Evolutionary conservation across 2,329 filamentous ascomycete species (phyloP).

Genomic region (Colletotrichum lupini): DNA sequence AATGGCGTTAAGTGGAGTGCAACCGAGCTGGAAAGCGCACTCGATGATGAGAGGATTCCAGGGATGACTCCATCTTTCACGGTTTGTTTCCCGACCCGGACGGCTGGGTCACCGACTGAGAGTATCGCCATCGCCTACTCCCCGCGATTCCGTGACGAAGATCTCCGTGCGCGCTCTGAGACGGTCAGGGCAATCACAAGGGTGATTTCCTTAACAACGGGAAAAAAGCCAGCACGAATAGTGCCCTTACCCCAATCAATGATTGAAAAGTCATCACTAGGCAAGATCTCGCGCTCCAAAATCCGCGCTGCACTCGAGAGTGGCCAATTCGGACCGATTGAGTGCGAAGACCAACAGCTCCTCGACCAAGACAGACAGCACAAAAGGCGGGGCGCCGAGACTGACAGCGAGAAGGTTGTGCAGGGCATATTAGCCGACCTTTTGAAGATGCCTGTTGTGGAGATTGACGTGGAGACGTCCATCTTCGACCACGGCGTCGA

Average conservation of each 20-base stretch:
- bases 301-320: slow-evolving; percentile 46
- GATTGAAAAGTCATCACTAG: slow-evolving; percentile 17
- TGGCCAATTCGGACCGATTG: slow-evolving; percentile 41
- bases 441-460: slow-evolving; percentile 24
- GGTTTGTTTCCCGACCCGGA: slow-evolving; percentile 51
- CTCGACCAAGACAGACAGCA: slow-evolving; percentile 36
- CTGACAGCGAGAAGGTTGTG: slow-evolving; percentile 36
- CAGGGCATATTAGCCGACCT: slow-evolving; percentile 36
- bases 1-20: slow-evolving; percentile 57
- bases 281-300: slow-evolving; percentile 53
- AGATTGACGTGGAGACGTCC: slow-evolving; percentile 40
- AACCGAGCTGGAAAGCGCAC: slow-evolving; percentile 48
- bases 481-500: slow-evolving; percentile 48
- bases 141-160: slow-evolving; percentile 41
- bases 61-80: slow-evolving; percentile 42
- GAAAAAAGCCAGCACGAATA: slow-evolving; percentile 19
- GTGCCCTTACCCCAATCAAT: slow-evolving; percentile 15
- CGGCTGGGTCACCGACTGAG: slow-evolving; percentile 46
- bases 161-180: slow-evolving; percentile 39
- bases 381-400: slow-evolving; percentile 38
- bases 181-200: slow-evolving; percentile 34
- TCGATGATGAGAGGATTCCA: slow-evolving; percentile 48
- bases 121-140: slow-evolving; percentile 51
- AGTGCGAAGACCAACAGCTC: slow-evolving; percentile 22
- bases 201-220: slow-evolving; percentile 15